Evolutionary conservation across 352 stramenopile species (phyloP).

Genomic region (Elongisporangium prolatum): DNA sequence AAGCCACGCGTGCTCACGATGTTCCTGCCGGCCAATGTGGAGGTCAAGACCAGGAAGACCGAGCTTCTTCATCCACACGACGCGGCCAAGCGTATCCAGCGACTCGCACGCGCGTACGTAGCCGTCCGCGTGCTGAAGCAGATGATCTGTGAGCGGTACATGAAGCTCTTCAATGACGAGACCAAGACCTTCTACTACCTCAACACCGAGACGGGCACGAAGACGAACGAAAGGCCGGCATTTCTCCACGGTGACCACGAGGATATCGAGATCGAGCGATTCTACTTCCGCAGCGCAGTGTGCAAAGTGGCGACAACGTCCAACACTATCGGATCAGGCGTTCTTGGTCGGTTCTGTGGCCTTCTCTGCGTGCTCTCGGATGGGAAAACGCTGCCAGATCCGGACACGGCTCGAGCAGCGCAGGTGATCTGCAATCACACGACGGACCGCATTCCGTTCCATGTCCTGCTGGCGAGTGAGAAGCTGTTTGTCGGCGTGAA

Average conservation of each 20-base stretch:
- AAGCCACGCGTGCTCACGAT: conserved; percentile 35
- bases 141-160: conserved; percentile 62
- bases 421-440: conserved; percentile 55
- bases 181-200: conserved; percentile 64
- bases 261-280: conserved; percentile 57
- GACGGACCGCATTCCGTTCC: conserved; percentile 33
- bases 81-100: conserved; percentile 48
- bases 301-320: conserved; percentile 45
- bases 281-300: conserved; percentile 57
- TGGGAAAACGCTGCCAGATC: conserved; percentile 38
- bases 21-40: conserved; percentile 26
- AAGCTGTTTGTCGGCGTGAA: conserved; percentile 41
- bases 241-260: conserved; percentile 42
- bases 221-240: conserved; percentile 31
- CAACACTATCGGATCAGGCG: conserved; percentile 38
- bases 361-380: conserved; percentile 50
- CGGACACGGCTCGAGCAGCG: conserved; percentile 25
- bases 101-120: conserved; percentile 29
- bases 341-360: conserved; percentile 42
- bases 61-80: conserved; percentile 17
- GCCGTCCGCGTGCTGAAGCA: conserved; percentile 29
- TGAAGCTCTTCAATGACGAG: conserved; percentile 60
- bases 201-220: conserved; percentile 44
- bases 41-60: neutral
- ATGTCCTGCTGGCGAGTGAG: conserved; percentile 37